Conservation (phyloP, 164 flowering plant species). For the Vitis rupestris region DNA sequence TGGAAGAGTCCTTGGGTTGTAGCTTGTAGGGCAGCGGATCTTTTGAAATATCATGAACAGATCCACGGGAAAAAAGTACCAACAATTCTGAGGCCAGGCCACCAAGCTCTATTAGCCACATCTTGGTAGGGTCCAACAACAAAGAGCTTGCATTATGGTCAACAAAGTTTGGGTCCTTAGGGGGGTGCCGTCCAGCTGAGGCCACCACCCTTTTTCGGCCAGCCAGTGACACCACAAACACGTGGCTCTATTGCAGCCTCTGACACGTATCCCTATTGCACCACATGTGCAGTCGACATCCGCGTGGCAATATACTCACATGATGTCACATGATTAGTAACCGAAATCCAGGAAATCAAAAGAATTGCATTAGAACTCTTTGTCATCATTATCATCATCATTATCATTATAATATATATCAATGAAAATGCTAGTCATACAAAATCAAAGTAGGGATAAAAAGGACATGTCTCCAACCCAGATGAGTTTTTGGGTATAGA, state of each 20-base stretch:
- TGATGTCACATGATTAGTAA: neutral
- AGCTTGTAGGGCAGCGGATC: conserved; percentile 1
- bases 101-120: conserved; percentile 10
- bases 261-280: neutral
- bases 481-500: too few relatives aligned
- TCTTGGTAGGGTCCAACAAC: conserved; percentile 10
- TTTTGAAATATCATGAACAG: conserved; percentile 1
- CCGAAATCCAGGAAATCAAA: neutral
- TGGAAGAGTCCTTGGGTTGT: too few relatives aligned
- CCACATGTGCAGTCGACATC: neutral
- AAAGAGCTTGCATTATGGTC: conserved; percentile 14
- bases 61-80: conserved; percentile 3
- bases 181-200: conserved; percentile 31
- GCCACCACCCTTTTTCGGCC: conserved; percentile 7
- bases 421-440: too few relatives aligned
- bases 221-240: conserved; percentile 20
- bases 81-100: neutral
- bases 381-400: too few relatives aligned
- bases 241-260: conserved; percentile 23
- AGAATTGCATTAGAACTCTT: too few relatives aligned
- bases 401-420: too few relatives aligned
- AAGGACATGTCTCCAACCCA: too few relatives aligned
- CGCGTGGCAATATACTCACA: neutral
- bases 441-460: too few relatives aligned
- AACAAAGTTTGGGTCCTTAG: conserved; percentile 9